Evolutionary conservation across 2,329 filamentous ascomycete species (phyloP), one percentile per base, ranked within the genome.

Genomic region (Ophiosphaerella korrae): DNA sequence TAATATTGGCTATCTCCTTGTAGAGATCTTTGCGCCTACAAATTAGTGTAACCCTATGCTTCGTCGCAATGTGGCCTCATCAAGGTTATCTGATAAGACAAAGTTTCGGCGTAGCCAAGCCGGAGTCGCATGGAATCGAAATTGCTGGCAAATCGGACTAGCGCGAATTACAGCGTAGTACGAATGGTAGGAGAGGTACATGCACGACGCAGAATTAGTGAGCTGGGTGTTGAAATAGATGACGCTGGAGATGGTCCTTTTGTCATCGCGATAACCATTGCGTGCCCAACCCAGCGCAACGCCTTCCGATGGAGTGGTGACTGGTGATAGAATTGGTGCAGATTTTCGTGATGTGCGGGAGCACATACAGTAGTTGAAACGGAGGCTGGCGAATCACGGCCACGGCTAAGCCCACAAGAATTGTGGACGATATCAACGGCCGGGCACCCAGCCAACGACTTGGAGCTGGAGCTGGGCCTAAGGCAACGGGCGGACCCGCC

Each of bases 1-100:
- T 29, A 7, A 29, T 11, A 29, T 29, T 29, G 26, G 23, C 40
- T 13, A 29, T 16, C 16, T 26, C 42, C 40, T 48, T 48, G 45
- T 38, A 39, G 45, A 29, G 26, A 32, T 29, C 2, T 29, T 29
- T 29, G 26, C 26, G 26, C 26, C 26, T 29, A 29, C 26, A 44
- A 34, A n/a, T 3, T 36, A 13, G 38, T 29, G 23, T 12, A 29
- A 26, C 41, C 16, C 35, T 41, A 33, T 47, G 38, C 5, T 32
- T n/a, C 36, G 12, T 37, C 8, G 21, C 21, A 23, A 50, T 31
- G 45, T 47, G 42, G 36, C 31, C 33, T 46, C 43, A 37, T 35
- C 21, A 38, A 45, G 41, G 40, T 42, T 50, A 48, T 52, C 37
- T 36, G 52, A 57, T 58, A 52, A 52, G 54, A 45, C 44, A 34